phyloP scores from a whole-genome alignment of 352 stramenopile species.

The Thalassiosira delicatula region DNA sequence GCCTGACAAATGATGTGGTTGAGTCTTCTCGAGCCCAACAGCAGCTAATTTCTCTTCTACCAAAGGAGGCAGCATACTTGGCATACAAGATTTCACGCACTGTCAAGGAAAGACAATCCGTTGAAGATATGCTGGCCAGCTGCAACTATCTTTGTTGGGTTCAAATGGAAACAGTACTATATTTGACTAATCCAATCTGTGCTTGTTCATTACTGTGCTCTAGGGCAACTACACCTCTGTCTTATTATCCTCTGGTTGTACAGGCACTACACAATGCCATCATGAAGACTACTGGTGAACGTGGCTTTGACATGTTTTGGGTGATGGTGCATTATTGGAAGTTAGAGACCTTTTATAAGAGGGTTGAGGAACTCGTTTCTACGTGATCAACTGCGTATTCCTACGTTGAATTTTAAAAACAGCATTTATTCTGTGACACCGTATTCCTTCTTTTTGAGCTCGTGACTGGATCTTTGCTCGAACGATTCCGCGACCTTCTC shows the following conservation, averaged over 20 bases:
- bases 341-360: slow-evolving; percentile 3
- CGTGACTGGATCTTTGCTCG: too few species aligned
- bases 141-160: background rate
- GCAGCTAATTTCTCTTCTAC: background rate
- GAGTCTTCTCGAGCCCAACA: background rate
- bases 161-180: background rate
- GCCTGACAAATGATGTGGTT: background rate
- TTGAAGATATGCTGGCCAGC: background rate
- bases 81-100: background rate
- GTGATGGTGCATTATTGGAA: background rate
- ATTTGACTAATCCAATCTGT: background rate
- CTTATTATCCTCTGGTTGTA: background rate
- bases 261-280: slow-evolving; percentile 9
- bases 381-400: too few species aligned
- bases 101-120: background rate
- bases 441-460: too few species aligned
- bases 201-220: background rate
- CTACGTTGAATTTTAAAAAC: too few species aligned
- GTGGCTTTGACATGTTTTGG: background rate
- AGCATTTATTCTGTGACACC: too few species aligned
- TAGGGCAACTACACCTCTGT: background rate
- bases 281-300: background rate
- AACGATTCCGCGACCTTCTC: too few species aligned
- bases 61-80: background rate
- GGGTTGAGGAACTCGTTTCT: too few species aligned